Conservation (phyloP, 352 stramenopile species). For the Globisporangium emineosum region DNA sequence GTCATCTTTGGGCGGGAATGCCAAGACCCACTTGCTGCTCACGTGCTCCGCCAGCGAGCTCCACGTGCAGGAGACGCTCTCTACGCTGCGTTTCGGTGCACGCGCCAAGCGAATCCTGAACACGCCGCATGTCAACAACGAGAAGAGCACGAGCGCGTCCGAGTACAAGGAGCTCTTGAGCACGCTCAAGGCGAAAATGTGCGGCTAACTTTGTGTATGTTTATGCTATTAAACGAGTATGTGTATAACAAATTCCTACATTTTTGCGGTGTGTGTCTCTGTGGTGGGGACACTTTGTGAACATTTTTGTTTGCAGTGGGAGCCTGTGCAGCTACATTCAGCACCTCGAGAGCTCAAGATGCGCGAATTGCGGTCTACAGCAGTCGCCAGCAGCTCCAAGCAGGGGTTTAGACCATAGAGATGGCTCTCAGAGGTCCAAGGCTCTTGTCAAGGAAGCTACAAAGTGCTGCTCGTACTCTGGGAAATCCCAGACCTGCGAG, state of each 20-base stretch:
- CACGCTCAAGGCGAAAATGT: constrained; percentile 59
- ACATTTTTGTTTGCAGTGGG: constrained; percentile 19
- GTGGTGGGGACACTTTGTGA: constrained; percentile 12
- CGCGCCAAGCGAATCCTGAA: constrained; percentile 85
- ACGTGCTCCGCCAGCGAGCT: constrained; percentile 38
- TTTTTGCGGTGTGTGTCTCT: background rate
- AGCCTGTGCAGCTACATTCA: constrained; percentile 56
- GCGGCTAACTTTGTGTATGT: constrained; percentile 7
- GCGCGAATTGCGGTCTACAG: constrained; percentile 1
- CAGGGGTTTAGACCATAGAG: too few species aligned
- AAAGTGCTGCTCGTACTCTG: background rate
- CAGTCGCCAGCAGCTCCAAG: background rate
- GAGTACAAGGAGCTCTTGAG: constrained; percentile 33
- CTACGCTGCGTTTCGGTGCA: constrained; percentile 88
- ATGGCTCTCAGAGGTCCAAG: background rate
- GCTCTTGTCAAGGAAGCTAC: background rate
- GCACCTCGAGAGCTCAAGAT: constrained; percentile 33
- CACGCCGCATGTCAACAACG: constrained; percentile 66
- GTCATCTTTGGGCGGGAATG: constrained; percentile 83
- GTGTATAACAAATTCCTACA: background rate
- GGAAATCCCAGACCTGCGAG: background rate
- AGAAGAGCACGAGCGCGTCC: constrained; percentile 20
- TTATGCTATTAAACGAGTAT: background rate
- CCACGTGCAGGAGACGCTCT: constrained; percentile 72
- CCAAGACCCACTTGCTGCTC: constrained; percentile 83